Evolutionary conservation across 805 yeast species (phyloP), one percentile per base, ranked within the genome.

Genomic region (Nakazawaea ambrosiae): DNA sequence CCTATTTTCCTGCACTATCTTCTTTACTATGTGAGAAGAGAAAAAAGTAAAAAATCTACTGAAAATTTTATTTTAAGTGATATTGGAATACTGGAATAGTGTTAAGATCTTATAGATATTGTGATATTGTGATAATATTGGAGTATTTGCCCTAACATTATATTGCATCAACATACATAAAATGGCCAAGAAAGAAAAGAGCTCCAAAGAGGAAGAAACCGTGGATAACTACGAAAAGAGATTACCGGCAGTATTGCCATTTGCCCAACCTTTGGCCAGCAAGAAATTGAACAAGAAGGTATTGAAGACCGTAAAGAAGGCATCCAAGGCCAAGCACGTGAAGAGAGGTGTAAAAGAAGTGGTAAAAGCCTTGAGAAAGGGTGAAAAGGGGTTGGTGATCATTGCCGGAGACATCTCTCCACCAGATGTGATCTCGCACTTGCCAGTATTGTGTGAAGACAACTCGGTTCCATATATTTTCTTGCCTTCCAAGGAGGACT

Each of bases 301-400:
- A 14, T 74, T 94, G 56, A 92, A 92, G 68, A 86, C 96, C 31
- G 94, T 92, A 46, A 92, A 92, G 74, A 90, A 87, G 63, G 97
- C 98, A 8, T 88, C 97, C 37, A 92, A 92, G 68, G 94, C 96
- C 47, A 92, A 92, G 68, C 96, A 90, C 63, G 96, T 92, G 50
- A 90, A 88, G 67, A 78, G 98, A 66, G 99, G 99, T 60, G 97
- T 92, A 40, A 92, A 92, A 65, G 99, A 92, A 66, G 98, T 92
- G 26, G 97, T 90, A 52, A 92, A 92, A 68, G 92, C 97, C 17
- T 74, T 92, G 46, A 81, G 98, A 70, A 92, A 92, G 65, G 97
- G 97, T 49, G 97, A 89, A 61, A 92, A 92, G 65, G 99, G 98
- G 37, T 72, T 92, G 37, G 97, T 92, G 28, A 69, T 92, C 49